phyloP scores from a whole-genome alignment of 2,329 filamentous ascomycete genomes.

The Dissoconium aciculare region DNA sequence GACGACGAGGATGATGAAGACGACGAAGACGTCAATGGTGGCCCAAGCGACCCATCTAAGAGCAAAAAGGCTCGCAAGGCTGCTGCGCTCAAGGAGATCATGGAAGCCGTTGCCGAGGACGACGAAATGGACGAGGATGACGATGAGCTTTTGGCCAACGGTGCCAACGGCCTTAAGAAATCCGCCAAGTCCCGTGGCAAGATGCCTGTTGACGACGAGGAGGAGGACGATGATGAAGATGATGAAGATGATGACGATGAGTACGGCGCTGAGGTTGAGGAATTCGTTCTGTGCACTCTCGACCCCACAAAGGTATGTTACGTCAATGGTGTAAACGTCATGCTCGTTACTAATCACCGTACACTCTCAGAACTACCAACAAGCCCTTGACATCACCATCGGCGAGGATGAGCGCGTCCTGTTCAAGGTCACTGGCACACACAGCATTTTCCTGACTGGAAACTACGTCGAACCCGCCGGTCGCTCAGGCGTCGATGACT shows the following conservation, averaged over 20 bases:
- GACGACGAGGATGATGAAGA: conserved; percentile 40
- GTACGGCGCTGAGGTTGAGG: conserved; percentile 58
- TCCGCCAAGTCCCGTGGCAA: conserved; percentile 55
- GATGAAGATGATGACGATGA: conserved; percentile 46
- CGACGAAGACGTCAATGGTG: conserved; percentile 67
- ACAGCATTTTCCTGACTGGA: conserved; percentile 82
- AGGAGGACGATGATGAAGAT: conserved; percentile 34
- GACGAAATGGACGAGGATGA: conserved; percentile 63
- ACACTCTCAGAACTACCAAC: conserved; percentile 69
- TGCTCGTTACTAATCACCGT: conserved; percentile 3
- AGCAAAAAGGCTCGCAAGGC: conserved; percentile 72
- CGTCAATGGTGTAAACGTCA: too few species aligned
- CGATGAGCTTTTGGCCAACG: conserved; percentile 46
- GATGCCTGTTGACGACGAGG: conserved; percentile 40
- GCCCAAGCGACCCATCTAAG: conserved; percentile 82
- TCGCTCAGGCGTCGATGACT: conserved; percentile 38
- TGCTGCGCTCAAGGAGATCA: conserved; percentile 62
- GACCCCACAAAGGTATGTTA: conserved; percentile 74
- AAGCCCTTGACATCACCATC: conserved; percentile 84
- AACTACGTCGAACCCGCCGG: conserved; percentile 76
- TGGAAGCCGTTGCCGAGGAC: conserved; percentile 47
- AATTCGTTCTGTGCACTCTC: conserved; percentile 89
- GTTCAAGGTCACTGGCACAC: conserved; percentile 81
- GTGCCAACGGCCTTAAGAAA: conserved; percentile 47
- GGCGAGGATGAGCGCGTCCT: conserved; percentile 77